Conservation (phyloP, 192 early-diverging fungal species). For the Coemansia sp. region DNA sequence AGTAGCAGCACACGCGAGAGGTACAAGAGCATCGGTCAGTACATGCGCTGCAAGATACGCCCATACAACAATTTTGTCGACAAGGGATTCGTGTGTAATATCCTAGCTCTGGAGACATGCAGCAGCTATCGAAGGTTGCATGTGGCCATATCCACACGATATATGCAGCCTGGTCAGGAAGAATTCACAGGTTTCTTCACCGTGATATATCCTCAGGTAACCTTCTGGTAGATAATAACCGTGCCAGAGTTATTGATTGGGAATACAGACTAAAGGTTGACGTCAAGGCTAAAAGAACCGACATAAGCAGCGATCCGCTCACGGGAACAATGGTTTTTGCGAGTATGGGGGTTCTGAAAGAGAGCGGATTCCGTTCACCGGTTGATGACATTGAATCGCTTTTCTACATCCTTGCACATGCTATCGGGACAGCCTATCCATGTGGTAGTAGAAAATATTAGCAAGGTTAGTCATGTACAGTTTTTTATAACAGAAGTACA, state of each 20-base stretch:
- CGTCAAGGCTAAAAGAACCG: too few relatives aligned
- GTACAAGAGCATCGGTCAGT: too few relatives aligned
- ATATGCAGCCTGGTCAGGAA: constrained; percentile 1
- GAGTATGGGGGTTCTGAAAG: constrained; percentile 9
- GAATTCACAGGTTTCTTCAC: constrained; percentile 8
- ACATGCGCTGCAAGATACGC: too few relatives aligned
- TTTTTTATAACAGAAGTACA: too few relatives aligned
- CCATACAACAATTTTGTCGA: too few relatives aligned
- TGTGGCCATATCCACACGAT: neutral
- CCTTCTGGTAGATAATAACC: constrained; percentile 1
- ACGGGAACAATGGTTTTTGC: constrained; percentile 4
- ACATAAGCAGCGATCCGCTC: neutral
- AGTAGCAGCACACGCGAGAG: too few relatives aligned
- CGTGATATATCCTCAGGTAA: constrained; percentile 25
- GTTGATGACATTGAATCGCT: constrained; percentile 18
- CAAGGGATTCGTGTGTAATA: neutral
- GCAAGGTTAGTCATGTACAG: too few relatives aligned
- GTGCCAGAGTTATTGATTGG: constrained; percentile 16
- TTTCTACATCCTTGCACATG: constrained; percentile 12
- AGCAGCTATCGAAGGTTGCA: neutral
- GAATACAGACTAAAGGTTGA: constrained; percentile 7
- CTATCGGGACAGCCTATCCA: neutral
- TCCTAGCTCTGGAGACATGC: neutral
- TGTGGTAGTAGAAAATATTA: too few relatives aligned
- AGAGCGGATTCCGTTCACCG: neutral